These are phyloP conservation scores for Stipa capillata DNA, from an alignment of 176 grass and related monocot genomes.

Conservation along the genomic window DNA sequence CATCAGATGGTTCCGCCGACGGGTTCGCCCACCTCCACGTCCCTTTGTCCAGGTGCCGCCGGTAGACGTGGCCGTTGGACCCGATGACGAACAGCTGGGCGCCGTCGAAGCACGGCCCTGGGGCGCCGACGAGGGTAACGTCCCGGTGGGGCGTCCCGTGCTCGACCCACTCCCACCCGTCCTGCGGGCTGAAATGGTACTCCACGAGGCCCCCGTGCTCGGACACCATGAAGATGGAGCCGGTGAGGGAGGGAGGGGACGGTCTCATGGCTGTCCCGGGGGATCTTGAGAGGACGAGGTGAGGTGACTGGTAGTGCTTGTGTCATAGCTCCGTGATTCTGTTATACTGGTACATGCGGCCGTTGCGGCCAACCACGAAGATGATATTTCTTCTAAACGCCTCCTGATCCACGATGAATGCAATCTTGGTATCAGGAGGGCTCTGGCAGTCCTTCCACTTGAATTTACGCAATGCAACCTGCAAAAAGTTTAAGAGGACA, in stretches of 20 bases:
- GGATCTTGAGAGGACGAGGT: slow-evolving; percentile 68
- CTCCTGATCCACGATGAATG: slow-evolving; percentile 94
- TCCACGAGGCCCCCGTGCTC: slow-evolving; percentile 74
- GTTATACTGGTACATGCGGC: slow-evolving; percentile 86
- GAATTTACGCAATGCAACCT: slow-evolving; percentile 75
- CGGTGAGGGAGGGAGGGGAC: slow-evolving; percentile 34
- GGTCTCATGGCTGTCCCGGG: slow-evolving; percentile 82
- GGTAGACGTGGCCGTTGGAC: slow-evolving; percentile 75
- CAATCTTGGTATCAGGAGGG: slow-evolving; percentile 67
- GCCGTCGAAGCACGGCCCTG: slow-evolving; percentile 72
- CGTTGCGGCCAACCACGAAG: slow-evolving; percentile 63
- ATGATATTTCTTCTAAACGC: slow-evolving; percentile 71
- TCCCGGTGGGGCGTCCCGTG: slow-evolving; percentile 73
- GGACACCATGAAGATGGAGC: slow-evolving; percentile 88
- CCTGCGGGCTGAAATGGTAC: slow-evolving; percentile 72
- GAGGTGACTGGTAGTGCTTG: slow-evolving; percentile 81
- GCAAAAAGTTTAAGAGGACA: neutral
- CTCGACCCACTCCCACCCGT: slow-evolving; percentile 94
- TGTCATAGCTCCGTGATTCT: slow-evolving; percentile 93
- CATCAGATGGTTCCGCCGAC: neutral
- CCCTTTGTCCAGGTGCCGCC: slow-evolving; percentile 37
- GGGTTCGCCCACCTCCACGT: slow-evolving; percentile 86
- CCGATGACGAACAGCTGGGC: slow-evolving; percentile 72
- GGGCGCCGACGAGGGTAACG: slow-evolving; percentile 56
- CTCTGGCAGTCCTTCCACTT: slow-evolving; percentile 94